Base-by-base conservation (phyloP, 176 grass and related monocot genomes). In the Rhipidocladum racemiflorum region DNA sequence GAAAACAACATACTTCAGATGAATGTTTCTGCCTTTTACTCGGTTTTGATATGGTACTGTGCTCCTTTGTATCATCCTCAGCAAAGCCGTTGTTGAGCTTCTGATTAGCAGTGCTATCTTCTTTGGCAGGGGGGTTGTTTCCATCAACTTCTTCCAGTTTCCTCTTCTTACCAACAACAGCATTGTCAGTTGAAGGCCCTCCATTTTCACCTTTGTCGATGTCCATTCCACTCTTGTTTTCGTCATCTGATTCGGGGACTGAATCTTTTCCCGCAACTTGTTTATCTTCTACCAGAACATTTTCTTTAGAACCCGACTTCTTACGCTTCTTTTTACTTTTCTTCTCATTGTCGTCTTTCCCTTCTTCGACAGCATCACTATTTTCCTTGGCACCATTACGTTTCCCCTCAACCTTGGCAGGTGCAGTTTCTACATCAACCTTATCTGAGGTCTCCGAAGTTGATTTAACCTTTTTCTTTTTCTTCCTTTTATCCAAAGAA, bases 21-120 rank as follows among this genome's bases (percentile, higher is more conserved):
- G 92, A 91, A 60, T 83, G 28, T 24, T 91, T 91, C 55, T 91
- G 90, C 59, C 87, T 91, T n/a, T n/a, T n/a, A n/a, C n/a, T n/a
- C n/a, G n/a, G n/a, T n/a, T n/a, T n/a, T n/a, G n/a, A n/a, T n/a
- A n/a, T n/a, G n/a, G n/a, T n/a, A n/a, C n/a, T 77, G 53, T 74
- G 50, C 18, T 88, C 71, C 1, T 61, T 76, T 4, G 23, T 45
- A 64, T 92, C 77, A 75, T 83, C 70, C 43, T 92, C 80, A 24
- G 36, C 21, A 65, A 77, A 75, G 13, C 83, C 88, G 60, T 86
- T 90, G 59, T 18, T 35, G 30, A 81, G 14, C 34, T 54, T 81
- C 79, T 70, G 76, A 15, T 88, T 38, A 38, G 44, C 30, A 62
- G 78, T 53, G 56, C 28, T 46, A 46, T 80, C 75, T 80, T 88